These are phyloP conservation scores for Pseudocercospora macadamiae DNA, from an alignment of 2,329 filamentous ascomycete species.

Conservation along the genomic window DNA sequence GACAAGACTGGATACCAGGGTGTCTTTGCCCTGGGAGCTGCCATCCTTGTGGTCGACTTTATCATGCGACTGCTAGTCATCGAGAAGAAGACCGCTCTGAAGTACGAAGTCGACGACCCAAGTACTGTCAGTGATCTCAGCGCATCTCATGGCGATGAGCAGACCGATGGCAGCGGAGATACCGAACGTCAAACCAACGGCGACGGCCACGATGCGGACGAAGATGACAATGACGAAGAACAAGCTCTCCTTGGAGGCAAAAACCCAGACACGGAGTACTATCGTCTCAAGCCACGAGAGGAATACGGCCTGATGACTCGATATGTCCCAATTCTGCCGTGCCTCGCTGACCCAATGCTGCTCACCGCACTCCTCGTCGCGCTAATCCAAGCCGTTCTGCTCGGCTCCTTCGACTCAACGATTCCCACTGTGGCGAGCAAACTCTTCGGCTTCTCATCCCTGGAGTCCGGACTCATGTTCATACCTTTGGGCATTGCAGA, in stretches of 20 bases:
- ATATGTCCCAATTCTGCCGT: constrained; percentile 53
- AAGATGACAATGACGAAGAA: constrained; percentile 36
- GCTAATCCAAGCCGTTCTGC: constrained; percentile 49
- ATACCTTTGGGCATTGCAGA: constrained; percentile 49
- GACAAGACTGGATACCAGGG: constrained; percentile 60
- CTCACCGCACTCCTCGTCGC: constrained; percentile 45
- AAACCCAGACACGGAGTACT: constrained; percentile 42
- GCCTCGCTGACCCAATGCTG: constrained; percentile 45
- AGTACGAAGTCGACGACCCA: constrained; percentile 43
- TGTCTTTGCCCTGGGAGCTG: constrained; percentile 61
- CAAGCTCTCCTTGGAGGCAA: constrained; percentile 43
- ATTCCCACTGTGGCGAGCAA: constrained; percentile 49
- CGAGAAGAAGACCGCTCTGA: constrained; percentile 62
- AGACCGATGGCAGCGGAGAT: constrained; percentile 12
- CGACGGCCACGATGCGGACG: not conserved
- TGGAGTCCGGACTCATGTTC: constrained; percentile 51
- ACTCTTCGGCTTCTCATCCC: constrained; percentile 49
- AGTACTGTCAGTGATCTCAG: constrained; percentile 26
- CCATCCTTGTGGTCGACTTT: constrained; percentile 61
- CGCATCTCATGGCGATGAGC: constrained; percentile 21
- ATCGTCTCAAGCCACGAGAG: constrained; percentile 44
- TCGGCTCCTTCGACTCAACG: constrained; percentile 52
- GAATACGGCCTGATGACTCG: constrained; percentile 45
- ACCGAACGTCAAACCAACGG: constrained; percentile 10
- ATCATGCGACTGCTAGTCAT: constrained; percentile 62